Percentiles rank a stretch among this genome's conserved stretches.
phyloP scores from a whole-genome alignment of 2,329 filamentous ascomycete genomes.

The Hansfordia pulvinata region DNA sequence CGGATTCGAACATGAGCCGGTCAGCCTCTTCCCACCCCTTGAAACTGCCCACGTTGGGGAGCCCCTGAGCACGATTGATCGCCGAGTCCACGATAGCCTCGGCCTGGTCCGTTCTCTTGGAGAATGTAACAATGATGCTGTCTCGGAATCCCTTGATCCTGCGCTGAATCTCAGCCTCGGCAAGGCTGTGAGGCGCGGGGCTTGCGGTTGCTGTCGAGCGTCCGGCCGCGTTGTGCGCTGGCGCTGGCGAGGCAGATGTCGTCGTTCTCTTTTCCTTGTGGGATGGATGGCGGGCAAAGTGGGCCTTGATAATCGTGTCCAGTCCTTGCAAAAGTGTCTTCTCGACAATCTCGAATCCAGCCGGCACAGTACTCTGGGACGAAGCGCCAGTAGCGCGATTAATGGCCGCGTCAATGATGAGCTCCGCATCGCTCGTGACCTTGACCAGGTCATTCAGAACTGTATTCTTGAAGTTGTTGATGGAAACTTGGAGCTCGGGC shows the following conservation, averaged over 20 bases:
- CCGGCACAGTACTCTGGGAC: constrained; percentile 10
- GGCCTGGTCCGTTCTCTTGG: constrained; percentile 15
- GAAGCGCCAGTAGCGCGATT: constrained; percentile 14
- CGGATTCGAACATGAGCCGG: constrained; percentile 15
- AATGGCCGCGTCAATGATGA: constrained; percentile 16
- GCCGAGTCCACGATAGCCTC: constrained; percentile 17
- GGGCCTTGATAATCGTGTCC: constrained; percentile 15
- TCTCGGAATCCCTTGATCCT: constrained; percentile 15
- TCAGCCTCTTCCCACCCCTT: constrained; percentile 17
- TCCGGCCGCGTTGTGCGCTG: neutral
- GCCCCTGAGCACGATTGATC: constrained; percentile 16
- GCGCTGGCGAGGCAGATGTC: neutral
- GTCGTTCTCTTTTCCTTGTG: constrained; percentile 12
- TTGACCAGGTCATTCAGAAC: constrained; percentile 14
- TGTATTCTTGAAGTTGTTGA: constrained; percentile 15
- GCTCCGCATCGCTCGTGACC: constrained; percentile 13
- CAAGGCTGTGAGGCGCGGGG: neutral
- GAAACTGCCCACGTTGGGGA: constrained; percentile 12
- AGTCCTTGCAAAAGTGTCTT: constrained; percentile 13
- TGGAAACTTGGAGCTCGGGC: constrained; percentile 15
- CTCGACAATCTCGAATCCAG: constrained; percentile 14
- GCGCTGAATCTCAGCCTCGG: constrained; percentile 15
- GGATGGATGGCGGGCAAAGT: too few species aligned
- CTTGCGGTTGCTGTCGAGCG: neutral
- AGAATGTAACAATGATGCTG: constrained; percentile 16